Evolutionary conservation across 768 basidiomycete genomes (phyloP), one percentile per base, ranked within the genome.

Genomic region (Candolleomyces efflorescens): DNA sequence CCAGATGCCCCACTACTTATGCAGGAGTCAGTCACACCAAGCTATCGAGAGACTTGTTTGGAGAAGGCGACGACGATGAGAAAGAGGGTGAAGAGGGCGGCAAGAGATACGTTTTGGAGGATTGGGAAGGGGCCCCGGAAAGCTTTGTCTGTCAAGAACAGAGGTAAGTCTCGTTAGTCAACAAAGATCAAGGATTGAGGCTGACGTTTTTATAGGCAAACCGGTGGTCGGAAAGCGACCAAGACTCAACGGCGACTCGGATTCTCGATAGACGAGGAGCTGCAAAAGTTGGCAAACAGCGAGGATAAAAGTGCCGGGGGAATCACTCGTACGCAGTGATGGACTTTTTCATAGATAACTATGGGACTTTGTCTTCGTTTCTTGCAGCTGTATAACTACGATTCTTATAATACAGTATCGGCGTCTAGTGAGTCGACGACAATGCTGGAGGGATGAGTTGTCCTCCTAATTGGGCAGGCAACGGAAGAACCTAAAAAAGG

Each of bases 121-220:
- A 97, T 67, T 98, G 95, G 95, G 89, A 93, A 55, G 91, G 92
- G 24, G 93, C 97, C 5, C 97, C 97, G 0, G 95, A 98, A 69
- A 93, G 90, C 62, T 99, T 97, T 72, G 95, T 98, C 5, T 99
- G 97, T 67, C 97, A 98, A 74, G 97, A 99, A 71, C 92, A 93
- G 70, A 82, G 81, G 90, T 90, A 55, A 49, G 83, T 67, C 22
- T 60, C 18, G 22, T 38, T n/a, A n/a, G n/a, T 47, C 10, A 48
- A 46, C 51, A n/a, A 23, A 5, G 23, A 46, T 53, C 15, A 10
- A 58, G 23, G 53, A 57, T 32, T 50, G 32, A 32, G 11, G 23
- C 18, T 48, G n/a, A 39, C 22, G 18, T 47, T 20, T 63, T 24
- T 62, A 47, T 56, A 91, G 89, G 65, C 86, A 87, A 78, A 94